Conservation (phyloP, 2,329 filamentous ascomycete genomes). For the Aspergillus cejpii region DNA sequence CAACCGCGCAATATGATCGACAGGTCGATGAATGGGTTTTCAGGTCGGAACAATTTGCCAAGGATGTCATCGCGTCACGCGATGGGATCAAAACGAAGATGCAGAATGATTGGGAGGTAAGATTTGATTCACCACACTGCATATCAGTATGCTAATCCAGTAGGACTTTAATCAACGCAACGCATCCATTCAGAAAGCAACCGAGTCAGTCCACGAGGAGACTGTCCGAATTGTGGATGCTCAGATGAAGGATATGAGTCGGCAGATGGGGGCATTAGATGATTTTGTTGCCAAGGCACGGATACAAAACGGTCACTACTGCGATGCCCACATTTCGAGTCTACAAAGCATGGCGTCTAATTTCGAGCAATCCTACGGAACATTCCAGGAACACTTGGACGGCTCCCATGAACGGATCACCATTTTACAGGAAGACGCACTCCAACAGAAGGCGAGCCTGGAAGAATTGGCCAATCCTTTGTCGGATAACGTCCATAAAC, state of each 20-base stretch:
- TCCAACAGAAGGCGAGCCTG: constrained; percentile 53
- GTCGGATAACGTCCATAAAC: constrained; percentile 54
- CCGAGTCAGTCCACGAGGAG: constrained; percentile 81
- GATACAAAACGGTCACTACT: constrained; percentile 70
- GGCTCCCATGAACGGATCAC: constrained; percentile 62
- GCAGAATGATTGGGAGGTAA: constrained; percentile 76
- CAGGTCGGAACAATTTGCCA: constrained; percentile 61
- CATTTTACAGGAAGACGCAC: constrained; percentile 62
- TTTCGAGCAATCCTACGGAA: constrained; percentile 66
- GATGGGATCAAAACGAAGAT: constrained; percentile 74
- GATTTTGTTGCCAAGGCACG: constrained; percentile 80
- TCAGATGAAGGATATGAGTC: constrained; percentile 77
- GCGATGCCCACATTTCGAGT: constrained; percentile 61
- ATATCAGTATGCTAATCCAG: constrained; percentile 20
- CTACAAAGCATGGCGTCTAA: constrained; percentile 60
- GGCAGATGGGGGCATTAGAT: constrained; percentile 84
- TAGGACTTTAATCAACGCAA: constrained; percentile 71
- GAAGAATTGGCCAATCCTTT: constrained; percentile 58
- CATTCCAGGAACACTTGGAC: constrained; percentile 63
- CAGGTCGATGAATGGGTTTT: constrained; percentile 69
- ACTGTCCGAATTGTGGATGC: constrained; percentile 84
- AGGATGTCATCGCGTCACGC: constrained; percentile 64
- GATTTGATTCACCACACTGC: constrained; percentile 24
- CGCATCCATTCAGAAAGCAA: constrained; percentile 72
- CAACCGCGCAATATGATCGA: constrained; percentile 58